Conservation (phyloP, 257 asterid genomes). For the Thymus mandschuricus region DNA sequence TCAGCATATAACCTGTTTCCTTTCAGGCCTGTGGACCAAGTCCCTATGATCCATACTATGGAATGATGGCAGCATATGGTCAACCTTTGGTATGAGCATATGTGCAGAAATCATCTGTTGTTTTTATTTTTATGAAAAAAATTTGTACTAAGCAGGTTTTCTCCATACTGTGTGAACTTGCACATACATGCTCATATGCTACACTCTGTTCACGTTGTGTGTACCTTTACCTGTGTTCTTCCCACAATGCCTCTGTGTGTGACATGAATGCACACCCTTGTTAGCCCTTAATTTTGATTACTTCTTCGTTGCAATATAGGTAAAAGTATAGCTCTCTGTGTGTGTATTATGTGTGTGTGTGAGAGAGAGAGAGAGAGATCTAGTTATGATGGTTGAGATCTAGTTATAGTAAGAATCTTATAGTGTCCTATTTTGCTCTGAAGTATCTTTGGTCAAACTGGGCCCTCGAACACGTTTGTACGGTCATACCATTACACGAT, state of each 20-base stretch:
- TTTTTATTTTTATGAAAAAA: neutral
- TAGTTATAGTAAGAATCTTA: neutral
- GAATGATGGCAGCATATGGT: slow-evolving; percentile 78
- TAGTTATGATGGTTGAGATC: no score
- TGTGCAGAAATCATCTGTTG: neutral
- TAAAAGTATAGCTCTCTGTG: neutral
- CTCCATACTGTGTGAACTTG: neutral
- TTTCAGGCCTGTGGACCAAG: slow-evolving; percentile 65
- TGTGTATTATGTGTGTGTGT: neutral
- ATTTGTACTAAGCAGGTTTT: neutral
- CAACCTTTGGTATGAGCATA: slow-evolving; percentile 69
- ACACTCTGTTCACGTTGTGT: neutral
- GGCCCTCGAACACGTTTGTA: neutral
- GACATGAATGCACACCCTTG: neutral
- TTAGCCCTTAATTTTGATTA: neutral
- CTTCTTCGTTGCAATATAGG: neutral
- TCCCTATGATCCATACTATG: slow-evolving; percentile 66
- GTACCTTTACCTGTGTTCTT: neutral
- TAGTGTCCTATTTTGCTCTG: neutral
- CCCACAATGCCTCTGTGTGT: neutral
- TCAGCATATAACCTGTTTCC: slow-evolving; percentile 6
- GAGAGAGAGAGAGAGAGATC: slow-evolving; percentile 2
- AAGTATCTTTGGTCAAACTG: neutral
- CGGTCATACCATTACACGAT: neutral
- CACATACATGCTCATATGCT: neutral